Percentiles rank a stretch among this genome's conserved stretches.
phyloP scores from a whole-genome alignment of 1,284 basidiomycete genomes.

The Papiliotrema laurentii region DNA sequence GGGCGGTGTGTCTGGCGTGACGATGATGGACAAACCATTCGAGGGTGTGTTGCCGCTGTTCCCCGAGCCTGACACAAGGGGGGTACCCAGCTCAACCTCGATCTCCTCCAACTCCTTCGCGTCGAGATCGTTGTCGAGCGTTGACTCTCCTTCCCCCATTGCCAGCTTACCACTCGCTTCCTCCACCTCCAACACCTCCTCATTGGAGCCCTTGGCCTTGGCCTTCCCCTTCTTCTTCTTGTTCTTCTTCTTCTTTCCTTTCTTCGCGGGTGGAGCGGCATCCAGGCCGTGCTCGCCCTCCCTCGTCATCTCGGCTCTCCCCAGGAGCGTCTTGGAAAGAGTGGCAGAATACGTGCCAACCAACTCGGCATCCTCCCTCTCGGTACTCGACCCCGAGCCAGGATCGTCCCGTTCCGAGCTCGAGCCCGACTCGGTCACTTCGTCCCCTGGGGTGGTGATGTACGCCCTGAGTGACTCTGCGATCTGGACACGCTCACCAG shows the following conservation, averaged over 20 bases:
- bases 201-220: background rate
- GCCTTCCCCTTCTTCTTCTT: constrained; percentile 5
- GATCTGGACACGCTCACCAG: no score
- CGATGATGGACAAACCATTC: background rate
- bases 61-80: background rate
- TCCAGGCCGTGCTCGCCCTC: background rate
- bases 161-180: no score
- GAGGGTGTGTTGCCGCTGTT: background rate
- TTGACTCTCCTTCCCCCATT: no score
- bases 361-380: background rate
- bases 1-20: background rate
- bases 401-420: no score
- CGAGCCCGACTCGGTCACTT: no score
- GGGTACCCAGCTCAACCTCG: no score
- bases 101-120: no score
- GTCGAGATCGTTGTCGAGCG: no score
- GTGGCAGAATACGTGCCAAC: background rate
- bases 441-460: no score
- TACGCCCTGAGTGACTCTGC: no score
- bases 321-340: background rate
- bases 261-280: background rate
- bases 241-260: constrained; percentile 9
- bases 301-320: background rate
- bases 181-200: background rate
- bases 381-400: background rate